phyloP scores from a whole-genome alignment of 1,139 yeast species.

The Komagataea norvegica region DNA sequence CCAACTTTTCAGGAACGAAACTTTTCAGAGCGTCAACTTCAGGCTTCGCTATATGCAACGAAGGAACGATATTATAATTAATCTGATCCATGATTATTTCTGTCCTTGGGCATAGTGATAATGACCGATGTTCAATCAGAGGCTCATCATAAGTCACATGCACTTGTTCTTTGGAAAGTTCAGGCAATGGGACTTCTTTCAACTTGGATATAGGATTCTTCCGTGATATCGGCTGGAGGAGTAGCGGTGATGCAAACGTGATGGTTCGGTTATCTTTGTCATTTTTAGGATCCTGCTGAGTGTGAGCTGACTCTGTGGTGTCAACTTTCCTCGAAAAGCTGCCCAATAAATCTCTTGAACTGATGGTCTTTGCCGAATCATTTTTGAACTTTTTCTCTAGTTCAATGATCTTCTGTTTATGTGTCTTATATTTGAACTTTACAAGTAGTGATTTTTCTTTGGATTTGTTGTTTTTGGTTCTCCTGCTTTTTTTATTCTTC shows the following conservation, averaged over 20 bases:
- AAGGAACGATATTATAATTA: conserved; percentile 5
- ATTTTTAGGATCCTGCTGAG: conserved; percentile 8
- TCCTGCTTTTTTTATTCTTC: conserved; percentile 4
- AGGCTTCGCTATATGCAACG: too few relatives aligned
- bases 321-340: conserved; percentile 22
- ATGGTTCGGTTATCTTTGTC: conserved; percentile 8
- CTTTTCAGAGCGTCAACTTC: not conserved
- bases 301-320: conserved; percentile 17
- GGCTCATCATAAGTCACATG: conserved; percentile 15
- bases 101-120: conserved; percentile 11
- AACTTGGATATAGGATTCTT: conserved; percentile 20
- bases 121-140: conserved; percentile 5
- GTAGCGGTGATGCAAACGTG: conserved; percentile 11
- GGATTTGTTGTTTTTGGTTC: conserved; percentile 2
- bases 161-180: conserved; percentile 10
- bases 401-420: conserved; percentile 25
- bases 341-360: conserved; percentile 34
- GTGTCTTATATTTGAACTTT: conserved; percentile 22
- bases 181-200: conserved; percentile 17
- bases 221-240: conserved; percentile 3
- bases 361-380: conserved; percentile 26
- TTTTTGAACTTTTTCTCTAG: conserved; percentile 33
- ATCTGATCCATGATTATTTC: conserved; percentile 1
- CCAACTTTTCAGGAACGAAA: not conserved
- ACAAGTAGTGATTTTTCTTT: conserved; percentile 11